Base-by-base conservation (phyloP, 495 filamentous ascomycete species). In the Penicillium longicatenatum region DNA sequence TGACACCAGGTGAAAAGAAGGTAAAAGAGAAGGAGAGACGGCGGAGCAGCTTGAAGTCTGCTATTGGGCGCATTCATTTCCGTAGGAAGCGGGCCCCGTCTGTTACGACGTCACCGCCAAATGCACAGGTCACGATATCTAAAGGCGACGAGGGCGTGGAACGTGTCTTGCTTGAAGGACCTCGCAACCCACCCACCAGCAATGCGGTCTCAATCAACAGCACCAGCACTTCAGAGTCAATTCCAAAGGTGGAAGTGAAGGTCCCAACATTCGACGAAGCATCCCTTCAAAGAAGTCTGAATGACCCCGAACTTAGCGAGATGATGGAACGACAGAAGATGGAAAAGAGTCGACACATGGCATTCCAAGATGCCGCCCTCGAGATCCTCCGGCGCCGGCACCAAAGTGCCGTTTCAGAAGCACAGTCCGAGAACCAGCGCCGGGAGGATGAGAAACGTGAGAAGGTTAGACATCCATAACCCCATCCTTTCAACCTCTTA, bases 321-420 rank as follows among this genome's bases (percentile, higher is more conserved):
- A 68, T 90, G 54, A 73, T 73, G 42, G 72, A 74, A n/a, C 60
- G 74, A 22, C 88, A 90, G 48, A 74, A 73, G 30, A 72, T 77
- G 33, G 83, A 89, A 63, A 79, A 79, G 62, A 73, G 79, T 30
- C 76, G 86, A n/a, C 88, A 90, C 57, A 42, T 77, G 8, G 61
- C 65, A 0, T 90, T 86, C 54, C 75, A 75, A 50, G 70, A 72
- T 30, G 67, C 64, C 9, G 64, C 69, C 6, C 60, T 78, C 10
- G 57, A 61, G 43, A 58, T 64, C 29, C 60, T 77, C 8, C 70
- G 72, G 29, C 65, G 57, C 29, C 55, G 65, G n/a, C 76, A 79
- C 35, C 68, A 72, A 54, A 56, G 65, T 3, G 63, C 67, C n/a
- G 22, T 78, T 10, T 65, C 68, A 3, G 70, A 72, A 11, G 61